Evolutionary conservation across 192 early-diverging fungal species (phyloP), one percentile per base, ranked within the genome.

Genomic region (Paraglomus occultum): DNA sequence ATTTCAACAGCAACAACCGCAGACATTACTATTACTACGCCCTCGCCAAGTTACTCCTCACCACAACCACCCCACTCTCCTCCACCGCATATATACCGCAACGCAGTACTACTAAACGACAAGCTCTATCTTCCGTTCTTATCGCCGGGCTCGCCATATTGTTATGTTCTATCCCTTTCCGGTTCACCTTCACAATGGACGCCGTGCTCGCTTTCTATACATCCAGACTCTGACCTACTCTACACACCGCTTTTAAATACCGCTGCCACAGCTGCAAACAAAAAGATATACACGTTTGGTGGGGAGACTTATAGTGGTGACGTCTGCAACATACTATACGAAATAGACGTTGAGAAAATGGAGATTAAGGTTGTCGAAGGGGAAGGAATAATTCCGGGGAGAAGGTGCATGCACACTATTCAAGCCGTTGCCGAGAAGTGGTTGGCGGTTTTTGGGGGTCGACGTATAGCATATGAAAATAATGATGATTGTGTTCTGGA

Each of bases 251-350:
- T 64, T 18, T 48, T 18, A 50, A 46, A n/a, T 4, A 64, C 63
- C 1, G 18, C 6, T 6, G 46, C 63, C 1, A 15, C 47, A 43
- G 63, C 18, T 11, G 38, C 23, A 4, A 12, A n/a, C 10, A 11
- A 44, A n/a, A 43, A 49, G 18, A 64, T 64, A 49, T 48, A 64
- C 45, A 17, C 48, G 18, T 64, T 64, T 48, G 63, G 63, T 12
- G 63, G 63, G 7, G 44, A 64, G 48, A 20, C 15, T 11, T 48
- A 49, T 10, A 45, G 17, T 6, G 47, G 63, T 4, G 18, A 64
- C 14, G 22, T 48, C 4, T 20, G 5, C 6, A 7, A 45, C 2
- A 48, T 20, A n/a, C 4, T 64, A 43, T 64, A 64, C 4, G 63
- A 45, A 31, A 49, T 64, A 10, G 17, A 64, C 17, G 18, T 48